phyloP scores from a whole-genome alignment of 257 asterid genomes.

The Agastache rugosa region DNA sequence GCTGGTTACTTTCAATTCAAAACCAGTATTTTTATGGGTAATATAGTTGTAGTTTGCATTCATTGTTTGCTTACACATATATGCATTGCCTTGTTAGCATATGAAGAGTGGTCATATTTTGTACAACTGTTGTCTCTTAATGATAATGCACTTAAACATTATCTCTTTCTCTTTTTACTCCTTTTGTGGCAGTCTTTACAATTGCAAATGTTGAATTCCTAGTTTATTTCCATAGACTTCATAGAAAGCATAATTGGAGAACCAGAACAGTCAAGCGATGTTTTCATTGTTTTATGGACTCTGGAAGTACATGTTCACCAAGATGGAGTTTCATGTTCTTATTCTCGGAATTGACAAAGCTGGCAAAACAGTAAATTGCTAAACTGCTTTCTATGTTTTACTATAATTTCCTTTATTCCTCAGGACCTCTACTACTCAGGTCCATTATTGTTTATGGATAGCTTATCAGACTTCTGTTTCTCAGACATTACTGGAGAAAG shows the following conservation, averaged over 20 bases:
- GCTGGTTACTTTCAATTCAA: not conserved
- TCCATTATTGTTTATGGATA: conserved; percentile 12
- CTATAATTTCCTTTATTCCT: conserved; percentile 21
- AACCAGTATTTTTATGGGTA: not conserved
- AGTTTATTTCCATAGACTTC: conserved; percentile 31
- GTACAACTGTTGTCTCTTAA: not conserved
- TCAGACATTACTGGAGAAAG: conserved; percentile 87
- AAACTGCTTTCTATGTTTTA: conserved; percentile 16
- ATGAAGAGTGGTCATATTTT: not conserved
- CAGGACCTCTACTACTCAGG: not conserved
- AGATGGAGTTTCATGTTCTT: conserved; percentile 90
- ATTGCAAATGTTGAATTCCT: conserved; percentile 28
- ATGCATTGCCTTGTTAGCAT: conserved; percentile 4
- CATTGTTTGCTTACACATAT: not conserved
- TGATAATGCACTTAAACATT: not conserved
- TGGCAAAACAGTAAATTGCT: conserved; percentile 81
- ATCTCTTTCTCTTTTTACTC: not conserved
- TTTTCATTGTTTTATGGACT: conserved; percentile 88
- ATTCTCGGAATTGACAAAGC: conserved; percentile 96
- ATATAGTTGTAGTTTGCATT: conserved; percentile 2
- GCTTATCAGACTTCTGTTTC: conserved; percentile 35
- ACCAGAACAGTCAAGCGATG: conserved; percentile 50
- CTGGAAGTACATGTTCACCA: conserved; percentile 82
- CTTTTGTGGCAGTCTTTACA: conserved; percentile 27
- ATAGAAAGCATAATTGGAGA: conserved; percentile 29